These are phyloP conservation scores for Arthrobotrys iridis DNA, from an alignment of 2,329 filamentous ascomycete species.

Conservation along the genomic window DNA sequence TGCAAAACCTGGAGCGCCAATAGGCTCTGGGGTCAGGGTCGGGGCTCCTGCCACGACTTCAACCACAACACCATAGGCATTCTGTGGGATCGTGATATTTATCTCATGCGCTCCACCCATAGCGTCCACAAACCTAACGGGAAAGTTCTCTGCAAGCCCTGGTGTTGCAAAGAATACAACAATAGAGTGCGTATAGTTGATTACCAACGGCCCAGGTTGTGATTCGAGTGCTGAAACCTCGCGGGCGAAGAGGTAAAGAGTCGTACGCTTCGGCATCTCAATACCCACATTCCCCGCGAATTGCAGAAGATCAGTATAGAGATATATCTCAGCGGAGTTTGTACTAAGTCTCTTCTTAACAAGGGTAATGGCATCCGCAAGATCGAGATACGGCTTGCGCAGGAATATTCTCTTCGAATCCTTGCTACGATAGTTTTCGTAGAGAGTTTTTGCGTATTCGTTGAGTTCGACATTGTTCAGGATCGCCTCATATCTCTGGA, in stretches of 20 bases:
- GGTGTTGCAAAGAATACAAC: conserved; percentile 47
- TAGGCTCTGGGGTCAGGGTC: neutral
- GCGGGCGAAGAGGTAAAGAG: conserved; percentile 36
- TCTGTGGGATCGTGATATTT: conserved; percentile 15
- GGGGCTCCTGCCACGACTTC: conserved; percentile 18
- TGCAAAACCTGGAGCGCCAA: conserved; percentile 29
- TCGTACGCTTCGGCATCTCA: conserved; percentile 36
- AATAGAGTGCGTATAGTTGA: conserved; percentile 41
- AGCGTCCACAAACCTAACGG: conserved; percentile 37
- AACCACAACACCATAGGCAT: conserved; percentile 25
- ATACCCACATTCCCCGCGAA: conserved; percentile 17
- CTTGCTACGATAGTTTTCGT: conserved; percentile 47
- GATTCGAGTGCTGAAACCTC: conserved; percentile 27
- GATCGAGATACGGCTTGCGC: conserved; percentile 47
- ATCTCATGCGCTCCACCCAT: conserved; percentile 17
- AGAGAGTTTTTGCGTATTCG: conserved; percentile 41
- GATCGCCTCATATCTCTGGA: conserved; percentile 39
- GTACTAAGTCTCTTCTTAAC: conserved; percentile 23
- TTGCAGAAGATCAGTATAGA: conserved; percentile 39
- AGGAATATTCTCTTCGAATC: conserved; percentile 42
- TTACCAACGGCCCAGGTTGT: conserved; percentile 31
- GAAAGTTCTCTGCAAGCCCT: conserved; percentile 20
- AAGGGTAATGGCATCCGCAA: conserved; percentile 24
- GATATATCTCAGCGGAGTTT: conserved; percentile 41
- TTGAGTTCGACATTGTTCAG: conserved; percentile 47